A percentile compares a stretch with the other conserved stretches of the same genome.
phyloP scores from a whole-genome alignment of 768 basidiomycete species.

The Lactarius hengduanensis region DNA sequence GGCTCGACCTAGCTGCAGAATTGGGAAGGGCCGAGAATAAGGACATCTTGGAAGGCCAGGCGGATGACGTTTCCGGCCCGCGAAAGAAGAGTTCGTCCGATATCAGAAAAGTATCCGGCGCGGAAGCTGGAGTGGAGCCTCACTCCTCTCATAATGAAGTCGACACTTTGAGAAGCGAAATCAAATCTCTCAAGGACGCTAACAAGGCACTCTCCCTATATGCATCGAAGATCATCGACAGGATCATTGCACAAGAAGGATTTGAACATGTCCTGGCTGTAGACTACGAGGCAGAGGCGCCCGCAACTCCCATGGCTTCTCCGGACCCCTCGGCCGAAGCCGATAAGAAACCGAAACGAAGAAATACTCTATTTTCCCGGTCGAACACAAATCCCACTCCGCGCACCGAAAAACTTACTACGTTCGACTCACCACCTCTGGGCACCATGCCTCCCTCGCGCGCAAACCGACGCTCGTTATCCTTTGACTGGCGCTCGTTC shows the following conservation, averaged over 20 bases:
- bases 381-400: conserved; percentile 38
- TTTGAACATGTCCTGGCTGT: conserved; percentile 96
- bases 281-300: conserved; percentile 72
- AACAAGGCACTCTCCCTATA: conserved; percentile 95
- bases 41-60: conserved; percentile 62
- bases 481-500: conserved; percentile 81
- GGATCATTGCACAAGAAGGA: conserved; percentile 93
- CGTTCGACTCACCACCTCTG: conserved; percentile 34
- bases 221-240: conserved; percentile 96
- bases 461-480: conserved; percentile 69
- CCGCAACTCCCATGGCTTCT: conserved; percentile 44
- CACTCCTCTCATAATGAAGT: conserved; percentile 54
- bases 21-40: conserved; percentile 90
- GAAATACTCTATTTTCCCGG: conserved; percentile 54
- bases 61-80: conserved; percentile 51
- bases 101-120: conserved; percentile 36
- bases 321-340: conserved; percentile 34
- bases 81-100: conserved; percentile 37
- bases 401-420: conserved; percentile 36
- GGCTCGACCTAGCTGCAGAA: conserved; percentile 87
- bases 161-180: conserved; percentile 76
- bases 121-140: conserved; percentile 44
- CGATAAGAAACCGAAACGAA: conserved; percentile 52
- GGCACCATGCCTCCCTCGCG: conserved; percentile 31
- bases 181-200: conserved; percentile 91